Evolutionary conservation across 208 protist genomes (phyloP).

Genomic region (Willaertia magna): DNA sequence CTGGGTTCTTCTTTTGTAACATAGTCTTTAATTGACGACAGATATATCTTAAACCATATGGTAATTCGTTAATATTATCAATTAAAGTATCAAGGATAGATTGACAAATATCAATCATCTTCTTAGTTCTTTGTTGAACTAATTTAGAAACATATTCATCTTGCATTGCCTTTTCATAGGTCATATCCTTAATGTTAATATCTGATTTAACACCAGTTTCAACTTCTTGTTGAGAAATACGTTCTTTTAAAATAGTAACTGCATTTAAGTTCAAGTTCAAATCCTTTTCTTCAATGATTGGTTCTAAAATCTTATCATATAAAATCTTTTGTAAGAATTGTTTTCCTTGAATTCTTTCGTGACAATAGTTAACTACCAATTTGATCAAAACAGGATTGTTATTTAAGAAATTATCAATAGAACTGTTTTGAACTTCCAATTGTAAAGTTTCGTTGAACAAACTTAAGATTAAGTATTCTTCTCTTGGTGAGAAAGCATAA

Average conservation of each 20-base stretch:
- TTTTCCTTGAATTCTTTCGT: slow-evolving; percentile 33
- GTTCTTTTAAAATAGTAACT: slow-evolving; percentile 34
- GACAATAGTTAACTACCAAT: slow-evolving; percentile 47
- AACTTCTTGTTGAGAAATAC: slow-evolving; percentile 44
- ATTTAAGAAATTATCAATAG: slow-evolving; percentile 34
- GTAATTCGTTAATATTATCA: slow-evolving; percentile 33
- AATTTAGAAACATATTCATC: slow-evolving; percentile 34
- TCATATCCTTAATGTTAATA: slow-evolving; percentile 37
- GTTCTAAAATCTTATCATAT: slow-evolving; percentile 33
- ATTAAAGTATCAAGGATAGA: slow-evolving; percentile 41
- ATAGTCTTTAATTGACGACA: slow-evolving; percentile 35
- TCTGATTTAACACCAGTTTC: slow-evolving; percentile 38
- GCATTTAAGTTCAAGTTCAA: slow-evolving; percentile 44
- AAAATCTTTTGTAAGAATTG: slow-evolving; percentile 36
- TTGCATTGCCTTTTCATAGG: slow-evolving; percentile 36
- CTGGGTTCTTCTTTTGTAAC: slow-evolving; percentile 18
- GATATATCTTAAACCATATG: slow-evolving; percentile 50
- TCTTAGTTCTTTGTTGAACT: slow-evolving; percentile 32
- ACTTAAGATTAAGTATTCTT: slow-evolving; percentile 49
- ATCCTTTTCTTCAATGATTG: slow-evolving; percentile 36
- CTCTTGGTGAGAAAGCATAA: slow-evolving; percentile 47
- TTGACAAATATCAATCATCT: slow-evolving; percentile 32
- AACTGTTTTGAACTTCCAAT: slow-evolving; percentile 34
- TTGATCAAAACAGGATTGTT: slow-evolving; percentile 42
- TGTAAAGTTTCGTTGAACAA: slow-evolving; percentile 44